Evolutionary conservation across 371 early-diverging fungal species (phyloP).

Genomic region (Mortierella sp.): DNA sequence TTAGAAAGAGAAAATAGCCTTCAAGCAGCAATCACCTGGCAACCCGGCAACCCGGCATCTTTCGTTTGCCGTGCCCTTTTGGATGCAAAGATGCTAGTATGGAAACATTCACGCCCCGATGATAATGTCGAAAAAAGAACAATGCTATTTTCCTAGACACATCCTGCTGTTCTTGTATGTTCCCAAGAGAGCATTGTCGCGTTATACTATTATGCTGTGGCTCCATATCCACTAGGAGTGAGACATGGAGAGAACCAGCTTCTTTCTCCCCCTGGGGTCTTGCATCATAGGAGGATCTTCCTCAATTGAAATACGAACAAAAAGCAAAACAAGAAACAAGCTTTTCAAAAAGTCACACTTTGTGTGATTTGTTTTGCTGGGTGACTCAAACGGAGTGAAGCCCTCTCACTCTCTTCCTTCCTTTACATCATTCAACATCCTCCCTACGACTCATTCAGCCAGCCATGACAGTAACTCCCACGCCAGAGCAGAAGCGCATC

Average conservation of each 20-base stretch:
- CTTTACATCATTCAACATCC: not conserved
- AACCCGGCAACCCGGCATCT: conserved; percentile 16
- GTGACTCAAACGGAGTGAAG: conserved; percentile 2
- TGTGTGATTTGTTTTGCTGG: not conserved
- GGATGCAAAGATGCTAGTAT: no score
- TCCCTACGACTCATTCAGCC: not conserved
- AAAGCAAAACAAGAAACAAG: not conserved
- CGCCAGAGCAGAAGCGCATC: conserved; percentile 43
- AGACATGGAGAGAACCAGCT: not conserved
- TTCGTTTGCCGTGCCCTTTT: not conserved
- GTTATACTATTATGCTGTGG: not conserved
- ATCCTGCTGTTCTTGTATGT: not conserved
- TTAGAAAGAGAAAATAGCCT: not conserved
- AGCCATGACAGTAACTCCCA: conserved; percentile 22
- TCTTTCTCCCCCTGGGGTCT: no score
- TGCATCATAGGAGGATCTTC: no score
- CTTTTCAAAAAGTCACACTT: not conserved
- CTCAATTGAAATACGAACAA: no score
- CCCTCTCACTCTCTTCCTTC: not conserved
- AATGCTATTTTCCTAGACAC: not conserved
- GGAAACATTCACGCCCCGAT: not conserved
- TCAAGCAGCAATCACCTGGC: conserved; percentile 1
- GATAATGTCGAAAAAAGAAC: not conserved
- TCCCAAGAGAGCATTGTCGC: not conserved
- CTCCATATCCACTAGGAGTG: not conserved